Evolutionary conservation across 495 filamentous ascomycete genomes (phyloP).

Genomic region (Mycothermus thermophilus): DNA sequence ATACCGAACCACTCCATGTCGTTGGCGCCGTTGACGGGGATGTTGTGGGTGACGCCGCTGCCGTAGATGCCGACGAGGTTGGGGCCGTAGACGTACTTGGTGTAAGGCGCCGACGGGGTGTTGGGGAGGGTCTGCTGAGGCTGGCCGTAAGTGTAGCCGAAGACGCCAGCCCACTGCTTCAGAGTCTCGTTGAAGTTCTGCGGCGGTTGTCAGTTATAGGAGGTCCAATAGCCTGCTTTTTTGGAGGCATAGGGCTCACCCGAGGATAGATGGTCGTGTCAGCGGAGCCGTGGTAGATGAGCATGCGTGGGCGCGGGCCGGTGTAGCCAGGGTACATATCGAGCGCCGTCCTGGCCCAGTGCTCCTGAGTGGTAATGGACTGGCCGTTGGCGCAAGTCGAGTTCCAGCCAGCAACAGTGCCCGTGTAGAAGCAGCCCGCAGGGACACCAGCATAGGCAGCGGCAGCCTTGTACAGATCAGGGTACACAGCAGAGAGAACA

Average conservation of each 20-base stretch:
- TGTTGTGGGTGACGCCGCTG: slow-evolving; percentile 19
- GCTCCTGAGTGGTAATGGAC: slow-evolving; percentile 22
- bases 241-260: neutral
- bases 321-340: slow-evolving; percentile 36
- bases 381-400: slow-evolving; percentile 30
- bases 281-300: slow-evolving; percentile 38
- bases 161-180: slow-evolving; percentile 39
- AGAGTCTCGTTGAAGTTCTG: slow-evolving; percentile 37
- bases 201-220: neutral
- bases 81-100: slow-evolving; percentile 34
- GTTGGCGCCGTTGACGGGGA: slow-evolving; percentile 16
- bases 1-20: slow-evolving; percentile 27
- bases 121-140: slow-evolving; percentile 18
- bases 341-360: slow-evolving; percentile 32
- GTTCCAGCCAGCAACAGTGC: slow-evolving; percentile 34
- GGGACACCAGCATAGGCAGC: slow-evolving; percentile 46
- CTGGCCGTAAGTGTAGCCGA: slow-evolving; percentile 24
- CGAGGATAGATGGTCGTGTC: slow-evolving; percentile 35
- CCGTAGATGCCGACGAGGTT: slow-evolving; percentile 28
- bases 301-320: slow-evolving; percentile 41
- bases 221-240: neutral
- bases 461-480: slow-evolving; percentile 40
- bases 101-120: slow-evolving; percentile 21
- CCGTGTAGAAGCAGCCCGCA: slow-evolving; percentile 43
- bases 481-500: slow-evolving; percentile 44